Evolutionary conservation across 768 basidiomycete species (phyloP).

Genomic region (Lentinula edodes): DNA sequence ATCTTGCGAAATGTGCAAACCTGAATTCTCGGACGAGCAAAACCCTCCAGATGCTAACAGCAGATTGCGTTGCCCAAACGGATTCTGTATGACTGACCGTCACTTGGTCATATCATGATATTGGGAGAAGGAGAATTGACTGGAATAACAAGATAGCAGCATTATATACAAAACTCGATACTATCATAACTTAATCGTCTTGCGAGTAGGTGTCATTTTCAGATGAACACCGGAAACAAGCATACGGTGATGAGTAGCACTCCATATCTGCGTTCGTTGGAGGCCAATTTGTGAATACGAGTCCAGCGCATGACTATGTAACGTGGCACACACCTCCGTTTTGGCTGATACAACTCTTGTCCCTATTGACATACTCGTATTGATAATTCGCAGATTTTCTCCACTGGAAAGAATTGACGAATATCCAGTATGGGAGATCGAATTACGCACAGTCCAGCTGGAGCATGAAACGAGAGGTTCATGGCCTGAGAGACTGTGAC

Average conservation of each 20-base stretch:
- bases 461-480: slow-evolving; percentile 24
- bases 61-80: no score
- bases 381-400: background rate
- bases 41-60: no score
- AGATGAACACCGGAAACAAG: slow-evolving; percentile 51
- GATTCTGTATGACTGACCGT: no score
- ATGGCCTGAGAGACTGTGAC: slow-evolving; percentile 26
- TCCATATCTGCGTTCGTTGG: slow-evolving; percentile 44
- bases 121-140: no score
- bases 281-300: no score
- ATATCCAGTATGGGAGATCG: no score
- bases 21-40: background rate
- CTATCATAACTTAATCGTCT: background rate
- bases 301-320: no score
- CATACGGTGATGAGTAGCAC: slow-evolving; percentile 41
- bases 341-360: background rate
- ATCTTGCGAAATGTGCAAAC: background rate
- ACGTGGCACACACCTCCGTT: background rate
- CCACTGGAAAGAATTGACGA: background rate
- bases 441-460: slow-evolving; percentile 20
- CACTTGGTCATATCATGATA: no score
- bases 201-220: slow-evolving; percentile 44
- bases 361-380: background rate
- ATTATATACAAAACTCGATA: no score
- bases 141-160: no score